Base-by-base conservation (phyloP, 495 filamentous ascomycete genomes). In the Diplogelasinospora grovesii region DNA sequence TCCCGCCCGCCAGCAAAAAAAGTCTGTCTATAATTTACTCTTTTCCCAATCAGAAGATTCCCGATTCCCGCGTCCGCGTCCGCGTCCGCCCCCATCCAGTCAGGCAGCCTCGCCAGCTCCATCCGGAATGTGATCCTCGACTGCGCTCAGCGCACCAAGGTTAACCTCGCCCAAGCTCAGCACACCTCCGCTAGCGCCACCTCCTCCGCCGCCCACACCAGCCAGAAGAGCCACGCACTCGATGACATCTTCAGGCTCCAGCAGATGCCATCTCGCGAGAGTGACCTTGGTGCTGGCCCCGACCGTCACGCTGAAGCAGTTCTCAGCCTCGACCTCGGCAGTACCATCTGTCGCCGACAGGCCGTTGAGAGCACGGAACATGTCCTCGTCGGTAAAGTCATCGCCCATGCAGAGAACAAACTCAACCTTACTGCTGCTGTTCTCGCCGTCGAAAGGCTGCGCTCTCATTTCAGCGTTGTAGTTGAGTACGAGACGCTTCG, bases 371-470 rank as follows among this genome's bases (percentile, higher is more conserved):
- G 81, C 77, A 30, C 79, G 79, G 74, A 78, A 78, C 76, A 68
- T 79, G 83, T 92, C 92, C 74, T 98, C 92, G 61, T 98, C 92
- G 8, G 92, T 97, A 43, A 89, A 92, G 52, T 98, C 92, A 60
- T 98, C 92, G 16, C 92, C 92, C 23, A 85, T 65, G 54, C 92
- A 98, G 26, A 96, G 65, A 19, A 90, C 79, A 48, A 96, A 95
- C 20, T 86, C 85, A 0, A 87, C 73, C 43, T 70, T 66, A 52
- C 68, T 66, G 25, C 45, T 13, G 38, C 13, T 7, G 27, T 25
- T 16, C 35, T 26, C 13, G 50, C 53, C 36, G 11, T 30, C 16
- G 14, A 8, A 32, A 9, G 43, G 20, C 18, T 36, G 23, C 5
- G 54, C 33, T 33, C 54, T 52, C 13, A 60, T 45, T 45, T 65